Percentiles rank a stretch among this genome's conserved stretches.
Evolutionary conservation across 345 rosid species (phyloP).

Genomic region (Arabidopsis suecica): DNA sequence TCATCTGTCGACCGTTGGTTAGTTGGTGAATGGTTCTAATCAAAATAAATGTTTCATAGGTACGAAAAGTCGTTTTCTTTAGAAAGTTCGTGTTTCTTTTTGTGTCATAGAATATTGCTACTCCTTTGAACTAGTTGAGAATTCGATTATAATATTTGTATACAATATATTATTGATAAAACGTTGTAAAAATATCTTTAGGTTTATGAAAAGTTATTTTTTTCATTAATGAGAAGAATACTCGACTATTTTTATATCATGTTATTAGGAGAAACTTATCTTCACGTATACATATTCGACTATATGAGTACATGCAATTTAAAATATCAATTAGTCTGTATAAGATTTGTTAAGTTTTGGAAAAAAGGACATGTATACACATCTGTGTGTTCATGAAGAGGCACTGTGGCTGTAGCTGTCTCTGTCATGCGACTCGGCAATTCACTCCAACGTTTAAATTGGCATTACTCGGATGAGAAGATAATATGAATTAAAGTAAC

Average conservation of each 20-base stretch:
- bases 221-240: too few relatives aligned
- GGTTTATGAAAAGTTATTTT: too few relatives aligned
- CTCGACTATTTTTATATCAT: too few relatives aligned
- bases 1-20: constrained; percentile 1
- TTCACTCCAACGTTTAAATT: constrained; percentile 30
- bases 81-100: constrained; percentile 7
- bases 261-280: not conserved
- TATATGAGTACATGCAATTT: not conserved
- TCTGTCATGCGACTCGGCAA: constrained; percentile 45
- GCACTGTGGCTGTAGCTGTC: constrained; percentile 39
- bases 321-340: not conserved
- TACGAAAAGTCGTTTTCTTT: constrained; percentile 38
- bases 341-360: not conserved
- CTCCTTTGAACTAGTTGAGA: constrained; percentile 4
- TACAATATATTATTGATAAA: not conserved
- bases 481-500: constrained; percentile 35
- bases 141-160: not conserved
- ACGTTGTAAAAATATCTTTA: not conserved
- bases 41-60: constrained; percentile 14
- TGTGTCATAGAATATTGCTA: constrained; percentile 7
- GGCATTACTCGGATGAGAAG: constrained; percentile 11
- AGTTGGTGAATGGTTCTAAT: constrained; percentile 7
- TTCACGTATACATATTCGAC: not conserved
- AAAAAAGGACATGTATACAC: constrained; percentile 11
- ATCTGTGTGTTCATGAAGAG: constrained; percentile 41